Percentiles rank a stretch among this genome's conserved stretches.
Evolutionary conservation across 1,284 basidiomycete species (phyloP).

Genomic region (Cryptococcus floricola): DNA sequence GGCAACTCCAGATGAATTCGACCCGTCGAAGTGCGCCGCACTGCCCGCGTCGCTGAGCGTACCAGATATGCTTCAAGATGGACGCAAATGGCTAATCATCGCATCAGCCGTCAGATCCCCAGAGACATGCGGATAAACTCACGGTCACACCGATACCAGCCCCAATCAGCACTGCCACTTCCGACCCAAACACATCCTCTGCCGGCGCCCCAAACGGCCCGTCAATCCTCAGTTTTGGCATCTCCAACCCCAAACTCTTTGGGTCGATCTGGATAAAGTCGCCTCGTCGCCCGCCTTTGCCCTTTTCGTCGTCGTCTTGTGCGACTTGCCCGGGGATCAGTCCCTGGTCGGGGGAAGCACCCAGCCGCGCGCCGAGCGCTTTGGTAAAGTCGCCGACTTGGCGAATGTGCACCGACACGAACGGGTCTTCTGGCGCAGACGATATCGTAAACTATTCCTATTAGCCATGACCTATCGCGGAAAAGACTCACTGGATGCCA

Average conservation of each 20-base stretch:
- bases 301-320: slow-evolving; percentile 40
- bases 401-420: slow-evolving; percentile 81
- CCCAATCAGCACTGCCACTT: slow-evolving; percentile 79
- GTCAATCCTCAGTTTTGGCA: slow-evolving; percentile 75
- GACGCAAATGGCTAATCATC: slow-evolving; percentile 75
- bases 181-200: slow-evolving; percentile 79
- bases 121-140: slow-evolving; percentile 7
- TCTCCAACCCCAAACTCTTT: slow-evolving; percentile 32
- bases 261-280: slow-evolving; percentile 74
- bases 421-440: slow-evolving; percentile 84
- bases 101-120: neutral
- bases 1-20: slow-evolving; percentile 87
- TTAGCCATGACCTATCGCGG: neutral
- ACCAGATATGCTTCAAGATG: slow-evolving; percentile 90
- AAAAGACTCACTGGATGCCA: slow-evolving; percentile 75
- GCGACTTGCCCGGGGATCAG: slow-evolving; percentile 51
- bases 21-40: slow-evolving; percentile 74
- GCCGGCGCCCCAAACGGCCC: slow-evolving; percentile 81
- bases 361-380: slow-evolving; percentile 72
- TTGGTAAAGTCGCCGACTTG: slow-evolving; percentile 82
- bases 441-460: slow-evolving; percentile 72
- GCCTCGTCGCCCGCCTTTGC: slow-evolving; percentile 54
- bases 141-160: slow-evolving; percentile 69
- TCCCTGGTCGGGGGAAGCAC: slow-evolving; percentile 60
- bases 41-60: slow-evolving; percentile 70